Evolutionary conservation across 768 basidiomycete species (phyloP), one percentile per base, ranked within the genome.

Genomic region (Lentinula guzmanii): DNA sequence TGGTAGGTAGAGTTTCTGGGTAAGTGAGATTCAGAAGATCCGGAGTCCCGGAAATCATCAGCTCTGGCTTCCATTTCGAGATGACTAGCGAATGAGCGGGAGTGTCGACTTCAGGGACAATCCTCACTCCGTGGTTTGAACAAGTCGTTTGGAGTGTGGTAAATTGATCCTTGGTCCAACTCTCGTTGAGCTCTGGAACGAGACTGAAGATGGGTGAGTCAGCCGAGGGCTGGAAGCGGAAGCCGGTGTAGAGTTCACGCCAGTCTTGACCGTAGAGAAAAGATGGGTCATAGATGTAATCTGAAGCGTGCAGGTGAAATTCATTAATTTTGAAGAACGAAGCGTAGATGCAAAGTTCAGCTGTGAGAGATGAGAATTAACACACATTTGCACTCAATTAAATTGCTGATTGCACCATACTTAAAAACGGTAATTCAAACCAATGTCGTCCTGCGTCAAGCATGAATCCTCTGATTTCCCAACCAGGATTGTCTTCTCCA

Each of bases 401-500:
- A 4, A 11, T 21, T 11, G 34, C 5, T 21, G n/a, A 24, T 28
- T 1, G 1, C 3, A 61, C 7, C 71, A 60, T 50, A 73, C 77
- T 68, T 15, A 79, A 68, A 61, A 80, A 78, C 9, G 70, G 68
- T 0, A 74, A 68, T 5, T 72, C 66, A 55, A 75, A 79, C 75
- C 76, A 79, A 63, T 80, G 79, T 7, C 78, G 72, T n/a, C 76
- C 79, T 5, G 70, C 74, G 61, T 80, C 79, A 1, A 79, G 69
- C 79, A 79, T 77, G 65, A 79, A 77, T 0, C 79, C 78, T 39
- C 77, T 74, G 2, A 77, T 67, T 53, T 75, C 77, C 77, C 79
- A 79, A 2, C 76, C 77, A 0, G 79, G 79, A 11, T 71, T 65
- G 65, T 80, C 78, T 0, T 69, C 65, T 1, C 75, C 75, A 1